Evolutionary conservation across 2,329 filamentous ascomycete genomes (phyloP), one percentile per base, ranked within the genome.

Genomic region (Paecilomyces sp.): DNA sequence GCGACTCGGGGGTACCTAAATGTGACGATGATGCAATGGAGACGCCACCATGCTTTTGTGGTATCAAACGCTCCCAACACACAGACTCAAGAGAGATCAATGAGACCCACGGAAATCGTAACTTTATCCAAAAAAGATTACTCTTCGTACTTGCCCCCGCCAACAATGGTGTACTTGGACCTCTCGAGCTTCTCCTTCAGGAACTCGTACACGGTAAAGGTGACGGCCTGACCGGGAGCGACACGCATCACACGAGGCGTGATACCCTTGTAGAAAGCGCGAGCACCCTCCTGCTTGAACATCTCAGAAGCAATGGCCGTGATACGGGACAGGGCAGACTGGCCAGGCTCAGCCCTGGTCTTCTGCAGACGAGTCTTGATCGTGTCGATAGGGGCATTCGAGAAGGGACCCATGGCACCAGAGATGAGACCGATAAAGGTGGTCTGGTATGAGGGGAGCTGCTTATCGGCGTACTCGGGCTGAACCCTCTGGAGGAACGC

Each of bases 261-360:
- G 77, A 99, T 99, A 69, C 94, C 94, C 84, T 97, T 97, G 83
- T 96, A 99, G 79, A 99, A 99, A 55, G 94, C 94, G 69, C 91
- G 88, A 67, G 93, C 82, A 36, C 94, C 94, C 79, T 99, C 94
- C 79, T 96, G 90, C 87, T 86, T 90, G 80, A 92, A 92, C 90
- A 93, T 94, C 64, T 92, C 89, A 59, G 78, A 83, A 57, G 90
- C 87, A 68, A 99, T 99, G 50, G 78, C 74, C 31, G 84, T 81
- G 67, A 99, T 97, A 61, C 94, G 83, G 60, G 85, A 83, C 67
- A 95, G 76, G 12, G 94, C 93, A 54, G 87, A 90, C 70, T 92
- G 88, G 15, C 93, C 92, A 4, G 87, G 84, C 76, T 89, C 84
- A 3, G 90, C 92, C 0, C 91, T 91, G 57, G 87, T 94, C 78